Percentiles rank a stretch among this genome's conserved stretches.
Evolutionary conservation across 768 basidiomycete genomes (phyloP).

Genomic region (Hysterangium stoloniferum): DNA sequence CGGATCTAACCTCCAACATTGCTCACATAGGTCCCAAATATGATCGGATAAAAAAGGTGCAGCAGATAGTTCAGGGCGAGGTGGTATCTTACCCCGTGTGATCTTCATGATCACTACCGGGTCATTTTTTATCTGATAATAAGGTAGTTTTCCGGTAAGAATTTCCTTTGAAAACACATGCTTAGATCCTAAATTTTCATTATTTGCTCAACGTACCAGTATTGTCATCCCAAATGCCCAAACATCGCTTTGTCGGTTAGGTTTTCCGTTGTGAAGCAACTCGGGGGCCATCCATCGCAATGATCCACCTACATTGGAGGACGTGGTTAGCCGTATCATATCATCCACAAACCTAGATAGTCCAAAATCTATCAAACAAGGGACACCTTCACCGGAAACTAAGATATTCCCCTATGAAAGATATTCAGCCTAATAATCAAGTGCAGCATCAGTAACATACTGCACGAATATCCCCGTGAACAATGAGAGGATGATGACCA

Average conservation of each 20-base stretch:
- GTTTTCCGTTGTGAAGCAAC: not conserved
- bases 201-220: too few relatives aligned
- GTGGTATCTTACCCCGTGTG: too few relatives aligned
- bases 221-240: too few relatives aligned
- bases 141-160: too few relatives aligned
- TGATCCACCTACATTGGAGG: not conserved
- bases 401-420: not conserved
- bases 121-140: too few relatives aligned
- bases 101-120: too few relatives aligned
- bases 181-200: too few relatives aligned
- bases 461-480: not conserved
- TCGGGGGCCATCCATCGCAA: conserved; percentile 1
- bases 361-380: conserved; percentile 1
- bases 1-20: too few relatives aligned
- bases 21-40: too few relatives aligned
- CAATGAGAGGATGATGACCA: not conserved
- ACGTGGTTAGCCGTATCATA: not conserved
- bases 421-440: not conserved
- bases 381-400: not conserved
- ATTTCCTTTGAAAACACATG: too few relatives aligned
- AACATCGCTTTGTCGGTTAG: not conserved
- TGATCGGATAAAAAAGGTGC: too few relatives aligned
- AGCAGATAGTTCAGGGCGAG: too few relatives aligned
- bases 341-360: not conserved
- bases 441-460: not conserved